Conservation (phyloP, 441 rosid species). For the Gossypium aridum region DNA sequence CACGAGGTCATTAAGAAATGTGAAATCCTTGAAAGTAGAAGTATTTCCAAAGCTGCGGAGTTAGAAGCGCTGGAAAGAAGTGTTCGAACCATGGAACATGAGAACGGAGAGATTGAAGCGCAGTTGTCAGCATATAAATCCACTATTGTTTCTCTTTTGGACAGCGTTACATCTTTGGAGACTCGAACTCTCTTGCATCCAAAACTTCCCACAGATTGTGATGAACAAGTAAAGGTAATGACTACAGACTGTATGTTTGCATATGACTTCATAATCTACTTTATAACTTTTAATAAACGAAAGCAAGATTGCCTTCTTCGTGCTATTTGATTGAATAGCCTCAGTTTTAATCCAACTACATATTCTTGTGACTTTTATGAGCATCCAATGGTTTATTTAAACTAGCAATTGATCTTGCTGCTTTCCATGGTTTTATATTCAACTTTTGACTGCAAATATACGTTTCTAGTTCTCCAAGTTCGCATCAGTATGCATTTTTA, state of each 20-base stretch:
- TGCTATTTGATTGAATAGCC: neutral
- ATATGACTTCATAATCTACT: conserved; percentile 1
- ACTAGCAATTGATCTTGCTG: neutral
- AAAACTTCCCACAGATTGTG: conserved; percentile 23
- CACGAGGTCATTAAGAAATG: conserved; percentile 45
- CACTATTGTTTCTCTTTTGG: conserved; percentile 48
- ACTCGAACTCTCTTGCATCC: conserved; percentile 29
- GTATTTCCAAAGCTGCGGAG: conserved; percentile 35
- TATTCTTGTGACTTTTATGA: neutral
- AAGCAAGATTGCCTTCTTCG: neutral
- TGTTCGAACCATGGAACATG: conserved; percentile 43
- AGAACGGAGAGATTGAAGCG: conserved; percentile 47
- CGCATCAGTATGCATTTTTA: neutral
- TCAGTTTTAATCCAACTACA: neutral
- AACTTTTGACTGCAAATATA: neutral
- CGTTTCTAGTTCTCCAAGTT: neutral
- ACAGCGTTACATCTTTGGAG: conserved; percentile 61
- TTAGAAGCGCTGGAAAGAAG: conserved; percentile 52
- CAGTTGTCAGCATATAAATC: conserved; percentile 44
- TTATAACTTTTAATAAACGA: conserved; percentile 14
- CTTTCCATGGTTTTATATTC: neutral
- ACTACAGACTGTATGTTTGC: conserved; percentile 6
- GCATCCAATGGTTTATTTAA: neutral
- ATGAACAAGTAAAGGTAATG: conserved; percentile 39
- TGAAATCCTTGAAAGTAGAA: conserved; percentile 32